These are phyloP conservation scores for Linum trigynum DNA, from an alignment of 345 rosid species.

Conservation along the genomic window DNA sequence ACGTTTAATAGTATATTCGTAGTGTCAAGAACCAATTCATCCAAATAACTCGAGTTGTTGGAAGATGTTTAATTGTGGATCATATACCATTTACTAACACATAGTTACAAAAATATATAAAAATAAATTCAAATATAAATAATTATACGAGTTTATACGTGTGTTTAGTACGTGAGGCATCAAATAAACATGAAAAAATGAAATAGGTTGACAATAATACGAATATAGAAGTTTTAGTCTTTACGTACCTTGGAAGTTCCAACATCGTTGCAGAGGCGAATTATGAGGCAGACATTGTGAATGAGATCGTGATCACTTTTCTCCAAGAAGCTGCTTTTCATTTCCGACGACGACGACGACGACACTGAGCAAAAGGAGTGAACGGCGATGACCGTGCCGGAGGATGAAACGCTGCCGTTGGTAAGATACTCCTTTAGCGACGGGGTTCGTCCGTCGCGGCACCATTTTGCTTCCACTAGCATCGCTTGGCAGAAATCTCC, in stretches of 20 bases:
- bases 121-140: too few species aligned
- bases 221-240: too few species aligned
- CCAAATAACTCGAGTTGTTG: too few species aligned
- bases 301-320: constrained; percentile 23
- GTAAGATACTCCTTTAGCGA: constrained; percentile 31
- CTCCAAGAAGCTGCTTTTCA: background rate
- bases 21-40: too few species aligned
- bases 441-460: constrained; percentile 24
- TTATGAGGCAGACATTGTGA: constrained; percentile 26
- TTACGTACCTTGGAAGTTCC: constrained; percentile 20
- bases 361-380: constrained; percentile 21
- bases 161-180: too few species aligned
- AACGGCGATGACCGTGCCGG: constrained; percentile 27
- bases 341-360: constrained; percentile 7
- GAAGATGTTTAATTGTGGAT: too few species aligned
- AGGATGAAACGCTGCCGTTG: constrained; percentile 39
- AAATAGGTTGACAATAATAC: too few species aligned
- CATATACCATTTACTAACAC: too few species aligned
- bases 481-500: constrained; percentile 38
- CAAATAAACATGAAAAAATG: too few species aligned
- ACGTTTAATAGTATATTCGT: too few species aligned
- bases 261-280: constrained; percentile 41
- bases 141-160: too few species aligned
- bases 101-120: too few species aligned
- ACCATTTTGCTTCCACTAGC: constrained; percentile 46